Base-by-base conservation (phyloP, 305 asterid species). In the Fraxinus platypoda region DNA sequence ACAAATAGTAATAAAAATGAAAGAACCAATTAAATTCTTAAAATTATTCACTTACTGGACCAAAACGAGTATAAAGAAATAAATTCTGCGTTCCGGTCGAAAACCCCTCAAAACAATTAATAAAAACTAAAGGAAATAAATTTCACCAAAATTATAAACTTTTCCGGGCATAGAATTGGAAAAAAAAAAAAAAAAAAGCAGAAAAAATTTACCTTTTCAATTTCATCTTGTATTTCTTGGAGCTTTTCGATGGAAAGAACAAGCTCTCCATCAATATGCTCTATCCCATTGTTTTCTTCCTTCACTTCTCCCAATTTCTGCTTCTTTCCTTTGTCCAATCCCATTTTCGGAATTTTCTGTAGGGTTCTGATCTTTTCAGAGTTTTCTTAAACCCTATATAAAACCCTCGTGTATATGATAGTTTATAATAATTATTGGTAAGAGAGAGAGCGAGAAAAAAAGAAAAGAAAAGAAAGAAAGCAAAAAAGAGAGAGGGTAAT, bases 221-320 rank as follows among this genome's bases (percentile, higher is more conserved):
- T 89, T 37, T 89, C 89, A 26, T 89, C 92, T 82, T 89, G 90
- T 78, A 88, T 85, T 80, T 88, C 89, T 37, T 88, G 91, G 75
- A 88, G 81, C 74, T 87, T 87, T 78, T 86, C 90, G 33, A 87
- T 81, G 68, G 87, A 87, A 12, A 86, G 70, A 80, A 87, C 87
- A 7, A 87, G 90, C 13, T 87, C 85, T 26, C 74, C 80, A 83
- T 87, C 90, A 84, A 84, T 82, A n/a, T 25, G 81, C 21, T 87
- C 85, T 1, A 41, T 6, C 30, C 66, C 75, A 26, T 52, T 57
- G 78, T 52, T 81, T 46, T 86, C 89, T 17, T 75, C 89, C 76
- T 78, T 37, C 9, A 1, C 81, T n/a, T 84, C 91, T 54, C 35
- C 84, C 76, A 82, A 74, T 78, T 89, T 89, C 85, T 80, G 90